Base-by-base conservation (phyloP, 2,329 filamentous ascomycete species). In the Colletotrichum liriopes region DNA sequence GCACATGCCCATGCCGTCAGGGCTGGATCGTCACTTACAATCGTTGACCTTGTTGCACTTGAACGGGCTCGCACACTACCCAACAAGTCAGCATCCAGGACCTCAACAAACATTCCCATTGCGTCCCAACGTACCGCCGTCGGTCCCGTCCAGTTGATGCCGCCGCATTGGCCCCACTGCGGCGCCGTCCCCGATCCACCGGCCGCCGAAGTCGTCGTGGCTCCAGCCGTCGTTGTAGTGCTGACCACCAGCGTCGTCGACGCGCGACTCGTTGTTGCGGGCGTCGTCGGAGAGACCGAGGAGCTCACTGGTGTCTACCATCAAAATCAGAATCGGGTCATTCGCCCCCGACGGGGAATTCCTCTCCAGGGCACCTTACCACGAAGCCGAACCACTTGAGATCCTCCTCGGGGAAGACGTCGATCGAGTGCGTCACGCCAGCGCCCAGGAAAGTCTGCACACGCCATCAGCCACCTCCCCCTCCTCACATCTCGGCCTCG, bases 371-470 rank as follows among this genome's bases (percentile, higher is more conserved):
- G 3, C 29, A 37, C 12, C 29, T 35, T 39, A 73, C 73, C 62
- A 55, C 23, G 43, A 74, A 67, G 1, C 73, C 73, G 49, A 73
- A 74, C 71, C 71, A 73, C 63, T 71, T 73, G 8, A 74, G 73
- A 9, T 74, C 73, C 45, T 74, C 73, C 16, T 73, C 65, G 5
- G 63, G 43, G 14, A 73, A 74, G 7, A 74, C 66, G 6, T 74
- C 71, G 2, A 74, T 74, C 23, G 71, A 71, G 56, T 74, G 73
- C 7, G 62, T 37, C 16, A 74, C 71, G 1, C 73, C 71, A 3
- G 49, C 35, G 3, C 73, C 73, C 5, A 74, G 55, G 49, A 74
- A 73, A 3, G 71, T 66, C 73, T 74, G 20, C 26, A 23, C 29
- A 16, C 20, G 8, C 39, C 23, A 60, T 41, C 60, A 39, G 9